Conservation (phyloP, 2,329 filamentous ascomycete genomes). For the Venturia aucupariae region DNA sequence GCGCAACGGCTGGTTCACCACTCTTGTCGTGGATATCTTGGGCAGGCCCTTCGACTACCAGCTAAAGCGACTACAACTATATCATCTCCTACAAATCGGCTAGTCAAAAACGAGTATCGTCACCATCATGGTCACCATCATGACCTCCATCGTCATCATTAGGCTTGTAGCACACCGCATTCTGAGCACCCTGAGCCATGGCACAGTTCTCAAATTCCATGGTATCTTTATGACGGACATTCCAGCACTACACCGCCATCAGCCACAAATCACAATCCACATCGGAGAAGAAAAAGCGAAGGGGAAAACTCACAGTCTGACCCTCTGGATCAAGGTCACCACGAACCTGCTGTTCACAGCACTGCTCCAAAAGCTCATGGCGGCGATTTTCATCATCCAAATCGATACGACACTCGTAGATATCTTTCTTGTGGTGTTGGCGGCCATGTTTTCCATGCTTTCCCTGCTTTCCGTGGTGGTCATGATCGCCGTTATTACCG, state of each 20-base stretch:
- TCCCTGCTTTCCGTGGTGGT: neutral
- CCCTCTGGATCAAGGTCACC: neutral
- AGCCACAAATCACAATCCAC: neutral
- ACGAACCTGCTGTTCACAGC: conserved; percentile 5
- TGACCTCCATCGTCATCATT: neutral
- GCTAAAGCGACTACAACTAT: neutral
- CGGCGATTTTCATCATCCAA: conserved; percentile 2
- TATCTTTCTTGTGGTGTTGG: neutral
- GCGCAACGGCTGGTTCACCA: neutral
- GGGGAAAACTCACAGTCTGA: neutral
- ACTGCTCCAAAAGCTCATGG: conserved; percentile 5
- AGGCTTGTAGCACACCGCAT: conserved; percentile 2
- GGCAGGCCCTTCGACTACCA: neutral
- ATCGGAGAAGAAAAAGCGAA: neutral
- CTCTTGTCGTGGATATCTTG: neutral
- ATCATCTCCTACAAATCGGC: neutral
- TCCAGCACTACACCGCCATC: neutral
- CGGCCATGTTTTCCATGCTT: neutral
- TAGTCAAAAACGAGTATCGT: conserved; percentile 1
- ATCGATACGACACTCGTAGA: conserved; percentile 9
- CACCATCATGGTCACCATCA: neutral
- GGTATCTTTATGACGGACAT: neutral
- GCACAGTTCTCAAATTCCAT: conserved; percentile 6
- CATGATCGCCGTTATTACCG: neutral
- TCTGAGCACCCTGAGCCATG: conserved; percentile 4